These are phyloP conservation scores for Diaporthe citrichinensis DNA, from an alignment of 2,329 filamentous ascomycete species.

Conservation along the genomic window DNA sequence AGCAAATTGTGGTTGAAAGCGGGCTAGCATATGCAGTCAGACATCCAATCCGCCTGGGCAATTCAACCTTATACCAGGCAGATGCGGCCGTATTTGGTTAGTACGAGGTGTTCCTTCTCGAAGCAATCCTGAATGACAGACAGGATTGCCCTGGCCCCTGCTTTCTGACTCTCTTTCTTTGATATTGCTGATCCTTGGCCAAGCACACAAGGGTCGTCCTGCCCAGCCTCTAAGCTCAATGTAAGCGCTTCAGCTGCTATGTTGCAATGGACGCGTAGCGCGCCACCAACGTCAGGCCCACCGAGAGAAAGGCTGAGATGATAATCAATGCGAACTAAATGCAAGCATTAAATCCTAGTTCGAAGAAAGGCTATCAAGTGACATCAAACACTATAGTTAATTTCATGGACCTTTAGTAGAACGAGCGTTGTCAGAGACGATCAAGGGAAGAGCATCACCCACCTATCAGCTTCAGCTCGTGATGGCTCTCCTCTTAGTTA, in stretches of 20 bases:
- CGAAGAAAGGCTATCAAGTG: too few species aligned
- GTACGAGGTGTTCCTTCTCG: not conserved
- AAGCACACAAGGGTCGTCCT: not conserved
- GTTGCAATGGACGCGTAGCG: not conserved
- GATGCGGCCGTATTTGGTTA: slow-evolving; percentile 5
- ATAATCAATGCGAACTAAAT: not conserved
- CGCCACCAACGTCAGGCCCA: not conserved
- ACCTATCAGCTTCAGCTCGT: not conserved
- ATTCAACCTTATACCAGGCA: not conserved
- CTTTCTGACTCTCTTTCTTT: not conserved
- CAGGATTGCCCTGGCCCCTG: not conserved
- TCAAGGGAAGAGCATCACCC: not conserved
- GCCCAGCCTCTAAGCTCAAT: not conserved
- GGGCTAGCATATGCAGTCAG: slow-evolving; percentile 26
- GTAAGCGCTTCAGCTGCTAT: not conserved
- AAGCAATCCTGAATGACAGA: not conserved
- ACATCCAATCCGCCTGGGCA: not conserved
- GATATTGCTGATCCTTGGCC: not conserved
- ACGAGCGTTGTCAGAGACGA: not conserved
- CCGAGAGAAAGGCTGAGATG: not conserved
- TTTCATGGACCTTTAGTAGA: not conserved
- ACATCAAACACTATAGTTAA: not conserved
- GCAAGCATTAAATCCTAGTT: not conserved
- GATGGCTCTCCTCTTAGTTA: not conserved
- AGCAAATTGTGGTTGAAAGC: not conserved